Base-by-base conservation (phyloP, 225 moss, liverwort and hornwort species). In the Takakia lepidozioides region DNA sequence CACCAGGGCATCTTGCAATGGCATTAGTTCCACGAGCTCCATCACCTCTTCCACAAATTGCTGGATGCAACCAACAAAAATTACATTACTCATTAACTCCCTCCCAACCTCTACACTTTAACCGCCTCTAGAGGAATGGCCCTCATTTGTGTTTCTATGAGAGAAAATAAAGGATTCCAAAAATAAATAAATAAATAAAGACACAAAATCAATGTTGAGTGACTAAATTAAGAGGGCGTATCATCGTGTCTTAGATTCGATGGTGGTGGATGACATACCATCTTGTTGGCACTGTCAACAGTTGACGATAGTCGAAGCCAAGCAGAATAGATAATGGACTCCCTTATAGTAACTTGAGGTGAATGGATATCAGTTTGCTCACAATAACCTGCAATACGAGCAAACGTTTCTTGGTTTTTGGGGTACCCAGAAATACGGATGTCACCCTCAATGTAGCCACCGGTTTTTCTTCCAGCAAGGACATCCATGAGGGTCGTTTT, bases 401-500 rank as follows among this genome's bases (percentile, higher is more conserved):
- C 77, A 46, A 92, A 92, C 0, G 92, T 87, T 34, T 82, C 74
- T 25, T 92, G 87, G 23, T 57, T 58, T 58, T 82, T 92, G 0
- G 82, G 92, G 42, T 65, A 82, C 25, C 87, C 87, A 13, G 82
- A 81, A 39, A 92, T 85, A 22, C 76, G 76, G 38, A 92, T 80
- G 20, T 87, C 87, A 8, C 92, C 92, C 44, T 92, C 84, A 8
- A 80, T 35, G 10, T 80, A 77, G n/a, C 92, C 92, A 22, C 82
- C 88, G 10, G 87, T 92, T 51, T 92, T 92, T 3, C 92, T 74
- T 28, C 92, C 92, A 26, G 88, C 77, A 13, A 92, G 57, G 2
- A 92, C 88, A 39, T 92, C 92, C 92, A 92, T 92, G 27, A 92
- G 82, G 1, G 92, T 92, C 21, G 85, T 92, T 61, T 92, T 92